phyloP scores from a whole-genome alignment of 176 grass and related monocot genomes.

The Otatea glauca region DNA sequence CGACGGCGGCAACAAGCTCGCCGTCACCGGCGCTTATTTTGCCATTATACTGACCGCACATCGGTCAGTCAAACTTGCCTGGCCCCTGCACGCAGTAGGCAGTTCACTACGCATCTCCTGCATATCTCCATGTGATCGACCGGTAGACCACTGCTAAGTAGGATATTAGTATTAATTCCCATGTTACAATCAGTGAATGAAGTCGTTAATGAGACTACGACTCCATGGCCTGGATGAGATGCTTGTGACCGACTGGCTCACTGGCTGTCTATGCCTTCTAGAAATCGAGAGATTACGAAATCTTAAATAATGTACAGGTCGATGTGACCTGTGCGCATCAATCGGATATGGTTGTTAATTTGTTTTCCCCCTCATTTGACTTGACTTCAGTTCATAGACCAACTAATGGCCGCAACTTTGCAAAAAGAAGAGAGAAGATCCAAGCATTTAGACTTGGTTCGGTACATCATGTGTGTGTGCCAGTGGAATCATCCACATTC shows the following conservation, averaged over 20 bases:
- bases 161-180: neutral
- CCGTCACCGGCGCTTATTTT: too few relatives aligned
- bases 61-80: too few relatives aligned
- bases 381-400: neutral
- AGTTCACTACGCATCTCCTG: neutral
- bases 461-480: too few relatives aligned
- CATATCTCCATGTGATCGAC: neutral
- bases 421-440: neutral
- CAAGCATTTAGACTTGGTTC: neutral
- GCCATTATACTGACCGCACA: too few relatives aligned
- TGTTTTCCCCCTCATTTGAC: neutral
- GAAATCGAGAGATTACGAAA: neutral
- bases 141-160: neutral
- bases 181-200: neutral
- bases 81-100: too few relatives aligned
- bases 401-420: neutral
- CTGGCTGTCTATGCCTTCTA: neutral
- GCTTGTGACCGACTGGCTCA: neutral
- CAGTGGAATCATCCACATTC: too few relatives aligned
- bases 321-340: slow-evolving; percentile 8
- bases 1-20: too few relatives aligned
- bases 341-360: neutral
- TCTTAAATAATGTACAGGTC: neutral
- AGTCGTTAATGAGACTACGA: slow-evolving; percentile 5
- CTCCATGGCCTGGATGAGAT: neutral